Evolutionary conservation across 2,329 filamentous ascomycete genomes (phyloP).

Genomic region (Apiospora marii): DNA sequence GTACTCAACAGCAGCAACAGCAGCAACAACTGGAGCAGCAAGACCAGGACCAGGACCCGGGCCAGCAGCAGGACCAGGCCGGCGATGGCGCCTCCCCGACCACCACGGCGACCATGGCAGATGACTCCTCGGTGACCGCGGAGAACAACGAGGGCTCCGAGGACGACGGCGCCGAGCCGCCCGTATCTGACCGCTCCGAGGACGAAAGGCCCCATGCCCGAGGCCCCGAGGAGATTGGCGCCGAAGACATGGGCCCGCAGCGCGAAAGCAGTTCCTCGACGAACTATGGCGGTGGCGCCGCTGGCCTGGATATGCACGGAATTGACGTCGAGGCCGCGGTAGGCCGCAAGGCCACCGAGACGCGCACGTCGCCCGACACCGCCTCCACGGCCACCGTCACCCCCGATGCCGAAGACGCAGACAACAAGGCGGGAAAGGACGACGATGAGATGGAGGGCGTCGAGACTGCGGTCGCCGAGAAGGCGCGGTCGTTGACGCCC

Average conservation of each 20-base stretch:
- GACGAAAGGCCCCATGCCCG: constrained; percentile 80
- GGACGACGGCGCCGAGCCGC: constrained; percentile 40
- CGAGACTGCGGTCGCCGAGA: constrained; percentile 29
- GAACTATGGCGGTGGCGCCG: constrained; percentile 47
- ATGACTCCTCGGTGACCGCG: constrained; percentile 26
- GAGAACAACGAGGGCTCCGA: constrained; percentile 37
- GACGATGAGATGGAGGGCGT: constrained; percentile 43
- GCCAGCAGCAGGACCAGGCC: constrained; percentile 23
- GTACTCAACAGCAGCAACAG: constrained; percentile 21
- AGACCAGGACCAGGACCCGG: constrained; percentile 15
- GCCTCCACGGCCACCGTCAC: constrained; percentile 26
- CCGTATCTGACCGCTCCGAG: constrained; percentile 55
- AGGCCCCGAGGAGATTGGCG: constrained; percentile 84
- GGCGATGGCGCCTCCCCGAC: constrained; percentile 26
- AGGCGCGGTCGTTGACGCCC: constrained; percentile 46
- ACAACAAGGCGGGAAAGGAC: constrained; percentile 29
- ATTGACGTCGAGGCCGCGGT: constrained; percentile 70
- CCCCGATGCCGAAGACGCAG: constrained; percentile 31
- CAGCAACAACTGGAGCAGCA: constrained; percentile 24
- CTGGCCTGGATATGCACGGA: constrained; percentile 57
- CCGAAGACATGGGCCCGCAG: constrained; percentile 86
- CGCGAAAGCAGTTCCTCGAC: constrained; percentile 46
- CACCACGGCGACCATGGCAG: constrained; percentile 33
- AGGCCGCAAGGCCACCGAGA: constrained; percentile 53
- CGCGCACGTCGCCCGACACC: constrained; percentile 28